A percentile compares a stretch with the other conserved stretches of the same genome.
These are phyloP conservation scores for Microsporum canis DNA, from an alignment of 2,329 filamentous ascomycete genomes.

Conservation along the genomic window DNA sequence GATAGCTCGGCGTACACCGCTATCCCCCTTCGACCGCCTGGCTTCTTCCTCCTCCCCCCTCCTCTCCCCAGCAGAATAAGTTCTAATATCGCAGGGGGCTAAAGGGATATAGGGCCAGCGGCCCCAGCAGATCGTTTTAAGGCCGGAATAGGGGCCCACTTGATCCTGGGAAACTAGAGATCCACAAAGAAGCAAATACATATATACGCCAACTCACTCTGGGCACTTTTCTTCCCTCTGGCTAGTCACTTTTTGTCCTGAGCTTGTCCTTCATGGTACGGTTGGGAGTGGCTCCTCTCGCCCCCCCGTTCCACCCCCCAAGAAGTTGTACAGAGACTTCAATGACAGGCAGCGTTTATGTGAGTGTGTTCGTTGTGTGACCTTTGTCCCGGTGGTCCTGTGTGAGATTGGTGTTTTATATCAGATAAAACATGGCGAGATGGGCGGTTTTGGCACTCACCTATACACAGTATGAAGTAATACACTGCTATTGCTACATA, in stretches of 20 bases:
- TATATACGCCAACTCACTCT: background rate
- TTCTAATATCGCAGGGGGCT: background rate
- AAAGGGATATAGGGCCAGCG: background rate
- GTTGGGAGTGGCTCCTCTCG: background rate
- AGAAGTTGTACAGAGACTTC: background rate
- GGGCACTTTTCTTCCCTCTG: background rate
- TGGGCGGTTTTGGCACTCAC: background rate
- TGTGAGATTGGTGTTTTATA: background rate
- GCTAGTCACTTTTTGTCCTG: background rate
- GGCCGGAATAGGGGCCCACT: background rate
- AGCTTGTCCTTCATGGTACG: background rate
- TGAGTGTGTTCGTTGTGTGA: conserved; percentile 2
- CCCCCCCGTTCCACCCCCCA: background rate
- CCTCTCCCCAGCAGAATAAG: background rate
- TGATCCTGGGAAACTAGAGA: background rate
- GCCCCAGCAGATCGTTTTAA: conserved; percentile 3
- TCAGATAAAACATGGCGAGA: background rate
- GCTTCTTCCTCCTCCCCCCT: background rate
- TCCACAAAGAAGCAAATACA: conserved; percentile 2
- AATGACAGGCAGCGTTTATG: conserved; percentile 4
- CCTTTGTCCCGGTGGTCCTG: background rate
- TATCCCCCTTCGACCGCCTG: too few relatives aligned
- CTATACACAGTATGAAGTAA: background rate
- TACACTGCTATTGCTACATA: background rate
- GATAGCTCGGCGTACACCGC: too few relatives aligned